These are phyloP conservation scores for Haplographium delicatum DNA, from an alignment of 495 filamentous ascomycete species.

Conservation along the genomic window DNA sequence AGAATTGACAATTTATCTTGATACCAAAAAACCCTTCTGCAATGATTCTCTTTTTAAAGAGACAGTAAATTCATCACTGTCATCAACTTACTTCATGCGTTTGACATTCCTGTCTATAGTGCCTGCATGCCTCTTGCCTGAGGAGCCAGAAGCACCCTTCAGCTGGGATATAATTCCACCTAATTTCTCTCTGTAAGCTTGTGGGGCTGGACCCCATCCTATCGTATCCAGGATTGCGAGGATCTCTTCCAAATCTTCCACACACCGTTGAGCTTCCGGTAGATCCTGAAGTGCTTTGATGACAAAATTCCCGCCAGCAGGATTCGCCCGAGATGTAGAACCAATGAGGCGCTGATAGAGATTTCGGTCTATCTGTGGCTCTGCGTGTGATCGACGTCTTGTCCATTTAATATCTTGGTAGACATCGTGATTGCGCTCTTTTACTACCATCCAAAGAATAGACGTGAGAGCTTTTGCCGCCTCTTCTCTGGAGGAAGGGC, in stretches of 20 bases:
- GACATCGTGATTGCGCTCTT: slow-evolving; percentile 22
- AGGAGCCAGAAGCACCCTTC: slow-evolving; percentile 1
- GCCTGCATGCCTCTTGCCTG: slow-evolving; percentile 14
- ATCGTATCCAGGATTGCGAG: slow-evolving; percentile 6
- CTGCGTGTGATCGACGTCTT: slow-evolving; percentile 16
- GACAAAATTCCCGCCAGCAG: slow-evolving; percentile 17
- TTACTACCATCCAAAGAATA: slow-evolving; percentile 22
- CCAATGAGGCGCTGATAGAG: slow-evolving; percentile 25
- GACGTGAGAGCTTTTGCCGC: slow-evolving; percentile 17
- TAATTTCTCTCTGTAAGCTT: slow-evolving; percentile 17
- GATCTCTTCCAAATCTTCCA: slow-evolving; percentile 24
- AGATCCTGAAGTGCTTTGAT: slow-evolving; percentile 22
- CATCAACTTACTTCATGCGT: slow-evolving; percentile 16
- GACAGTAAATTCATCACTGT: not conserved
- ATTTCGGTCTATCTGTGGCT: slow-evolving; percentile 21
- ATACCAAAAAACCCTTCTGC: no score
- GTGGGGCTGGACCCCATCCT: slow-evolving; percentile 20
- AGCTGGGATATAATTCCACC: slow-evolving; percentile 15
- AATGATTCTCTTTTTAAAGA: no score
- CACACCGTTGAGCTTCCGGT: slow-evolving; percentile 13
- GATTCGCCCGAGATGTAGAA: slow-evolving; percentile 6
- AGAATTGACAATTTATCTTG: not conserved
- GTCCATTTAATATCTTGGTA: slow-evolving; percentile 15
- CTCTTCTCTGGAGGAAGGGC: slow-evolving; percentile 14
- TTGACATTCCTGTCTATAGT: slow-evolving; percentile 19